These are phyloP conservation scores for Talaromyces adpressus DNA, from an alignment of 495 filamentous ascomycete species.

Conservation along the genomic window DNA sequence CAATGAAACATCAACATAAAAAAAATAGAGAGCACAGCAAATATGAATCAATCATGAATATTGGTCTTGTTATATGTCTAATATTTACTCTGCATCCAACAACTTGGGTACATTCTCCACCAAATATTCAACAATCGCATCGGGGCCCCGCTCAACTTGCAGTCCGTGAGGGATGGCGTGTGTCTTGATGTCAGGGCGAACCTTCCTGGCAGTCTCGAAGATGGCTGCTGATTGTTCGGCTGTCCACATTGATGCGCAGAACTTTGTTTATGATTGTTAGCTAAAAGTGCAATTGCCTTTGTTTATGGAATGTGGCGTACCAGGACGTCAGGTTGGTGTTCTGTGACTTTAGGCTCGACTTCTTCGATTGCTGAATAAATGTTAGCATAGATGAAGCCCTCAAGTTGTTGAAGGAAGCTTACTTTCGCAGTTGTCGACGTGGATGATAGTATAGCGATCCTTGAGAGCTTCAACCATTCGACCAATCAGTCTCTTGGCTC, in stretches of 20 bases:
- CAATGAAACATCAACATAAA: background rate
- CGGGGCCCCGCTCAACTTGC: slow-evolving; percentile 57
- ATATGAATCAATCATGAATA: background rate
- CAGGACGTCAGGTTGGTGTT: slow-evolving; percentile 45
- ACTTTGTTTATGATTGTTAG: slow-evolving; percentile 19
- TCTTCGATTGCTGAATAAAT: slow-evolving; percentile 37
- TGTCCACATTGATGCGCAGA: slow-evolving; percentile 66
- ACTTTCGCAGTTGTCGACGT: slow-evolving; percentile 54
- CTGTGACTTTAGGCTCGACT: slow-evolving; percentile 40
- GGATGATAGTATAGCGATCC: slow-evolving; percentile 51
- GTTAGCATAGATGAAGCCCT: background rate
- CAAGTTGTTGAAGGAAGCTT: slow-evolving; percentile 11
- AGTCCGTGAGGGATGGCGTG: slow-evolving; percentile 57
- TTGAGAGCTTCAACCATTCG: slow-evolving; percentile 50
- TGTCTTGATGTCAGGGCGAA: slow-evolving; percentile 46
- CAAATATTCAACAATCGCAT: slow-evolving; percentile 59
- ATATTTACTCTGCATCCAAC: slow-evolving; percentile 23
- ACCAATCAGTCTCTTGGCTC: slow-evolving; percentile 55
- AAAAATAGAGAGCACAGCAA: background rate
- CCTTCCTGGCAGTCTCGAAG: slow-evolving; percentile 43
- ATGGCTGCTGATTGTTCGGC: slow-evolving; percentile 49
- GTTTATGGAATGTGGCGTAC: slow-evolving; percentile 18
- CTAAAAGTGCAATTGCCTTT: background rate
- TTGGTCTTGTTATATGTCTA: background rate
- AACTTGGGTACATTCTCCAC: slow-evolving; percentile 49